Evolutionary conservation across 345 rosid genomes (phyloP), one percentile per base, ranked within the genome.

Genomic region (Ceriops tagal): DNA sequence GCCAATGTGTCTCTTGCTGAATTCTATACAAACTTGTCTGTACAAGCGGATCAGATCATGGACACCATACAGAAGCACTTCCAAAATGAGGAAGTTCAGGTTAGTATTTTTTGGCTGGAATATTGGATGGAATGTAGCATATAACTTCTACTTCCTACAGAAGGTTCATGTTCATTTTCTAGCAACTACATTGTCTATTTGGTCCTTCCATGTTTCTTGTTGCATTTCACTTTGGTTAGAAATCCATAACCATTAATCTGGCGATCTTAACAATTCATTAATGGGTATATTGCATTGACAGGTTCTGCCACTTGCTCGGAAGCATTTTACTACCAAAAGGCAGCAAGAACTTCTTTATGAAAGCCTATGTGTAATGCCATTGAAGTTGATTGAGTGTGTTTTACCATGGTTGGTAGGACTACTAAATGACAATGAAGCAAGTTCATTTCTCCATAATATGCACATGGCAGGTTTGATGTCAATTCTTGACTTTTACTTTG

Each of bases 301-400:
- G 89, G 89, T 85, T 64, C 85, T 85, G 58, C 89, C 89, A 37
- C 89, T 85, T 79, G 87, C 89, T 56, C 82, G 85, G 67, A 83
- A 75, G 75, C 83, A 81, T 67, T 85, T 85, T 72, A 81, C 79
- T 75, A 49, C 78, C 71, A 80, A 73, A 75, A 79, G 87, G 70
- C 89, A 85, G 73, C 81, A 85, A 60, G 87, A 85, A 78, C 87
- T 85, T 75, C 82, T 85, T 57, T 85, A 85, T 68, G 81, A 81
- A 72, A 85, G 89, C 72, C 72, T 85, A 53, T 81, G 89, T 62
- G 83, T 85, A 70, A 85, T 85, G 89, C 89, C 89, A 18, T 72
- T 85, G 78, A 85, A 81, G 72, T 68, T 85, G 77, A 77, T 85
- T 61, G 89, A 85, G 67, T 58, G 84, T 43, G 89, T 85, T 69